Conservation (phyloP, 306 rosid genomes). For the Sophora flavescens region DNA sequence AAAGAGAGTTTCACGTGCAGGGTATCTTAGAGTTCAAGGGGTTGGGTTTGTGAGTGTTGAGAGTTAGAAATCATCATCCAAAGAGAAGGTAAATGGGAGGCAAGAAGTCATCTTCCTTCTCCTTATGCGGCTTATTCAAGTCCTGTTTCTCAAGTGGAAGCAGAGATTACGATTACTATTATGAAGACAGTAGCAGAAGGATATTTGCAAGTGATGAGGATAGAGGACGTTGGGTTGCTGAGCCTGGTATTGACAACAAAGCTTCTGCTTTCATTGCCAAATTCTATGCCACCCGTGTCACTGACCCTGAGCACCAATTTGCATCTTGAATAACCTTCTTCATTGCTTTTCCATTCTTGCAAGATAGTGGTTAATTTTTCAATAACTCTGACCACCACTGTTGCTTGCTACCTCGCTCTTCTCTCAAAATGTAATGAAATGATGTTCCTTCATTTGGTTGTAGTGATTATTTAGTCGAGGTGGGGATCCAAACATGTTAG, state of each 20-base stretch:
- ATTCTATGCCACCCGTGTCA: constrained; percentile 69
- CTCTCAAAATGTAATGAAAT: constrained; percentile 1
- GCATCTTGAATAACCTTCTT: constrained; percentile 45
- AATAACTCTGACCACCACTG: constrained; percentile 27
- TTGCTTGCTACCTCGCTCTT: constrained; percentile 8
- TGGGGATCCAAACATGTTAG: constrained; percentile 44
- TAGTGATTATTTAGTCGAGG: constrained; percentile 11
- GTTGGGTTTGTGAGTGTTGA: not conserved
- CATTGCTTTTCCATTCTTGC: constrained; percentile 29
- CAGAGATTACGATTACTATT: constrained; percentile 47
- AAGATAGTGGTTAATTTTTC: not conserved
- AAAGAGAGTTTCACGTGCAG: not conserved
- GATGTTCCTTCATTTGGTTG: constrained; percentile 7
- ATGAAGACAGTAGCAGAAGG: constrained; percentile 62
- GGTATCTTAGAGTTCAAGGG: constrained; percentile 39
- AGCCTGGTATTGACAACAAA: constrained; percentile 87
- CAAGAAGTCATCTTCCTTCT: constrained; percentile 63
- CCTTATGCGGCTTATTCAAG: constrained; percentile 70
- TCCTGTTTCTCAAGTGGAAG: constrained; percentile 67
- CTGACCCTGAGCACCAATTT: constrained; percentile 61
- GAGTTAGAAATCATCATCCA: not conserved
- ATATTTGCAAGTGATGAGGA: constrained; percentile 86
- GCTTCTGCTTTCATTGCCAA: constrained; percentile 85
- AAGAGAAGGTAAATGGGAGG: constrained; percentile 51
- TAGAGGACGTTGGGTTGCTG: constrained; percentile 80